These are phyloP conservation scores for Dissophora ornata DNA, from an alignment of 192 early-diverging fungal genomes.

Conservation along the genomic window DNA sequence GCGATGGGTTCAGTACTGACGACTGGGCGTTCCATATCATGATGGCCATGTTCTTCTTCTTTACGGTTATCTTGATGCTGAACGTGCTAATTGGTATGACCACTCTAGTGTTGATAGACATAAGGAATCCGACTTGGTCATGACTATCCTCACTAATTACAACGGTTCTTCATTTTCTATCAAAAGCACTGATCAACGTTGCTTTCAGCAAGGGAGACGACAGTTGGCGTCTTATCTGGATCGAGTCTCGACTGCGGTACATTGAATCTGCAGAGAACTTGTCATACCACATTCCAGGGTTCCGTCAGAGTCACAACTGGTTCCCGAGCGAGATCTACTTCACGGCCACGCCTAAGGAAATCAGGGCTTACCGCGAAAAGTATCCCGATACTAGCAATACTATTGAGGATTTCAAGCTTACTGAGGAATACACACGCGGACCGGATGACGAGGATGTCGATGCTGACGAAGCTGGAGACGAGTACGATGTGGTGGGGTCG, in stretches of 20 bases:
- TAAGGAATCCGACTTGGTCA: no score
- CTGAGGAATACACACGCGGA: neutral
- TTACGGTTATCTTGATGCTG: slow-evolving; percentile 31
- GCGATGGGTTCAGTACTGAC: neutral
- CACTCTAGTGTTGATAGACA: neutral
- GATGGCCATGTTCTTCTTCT: slow-evolving; percentile 30
- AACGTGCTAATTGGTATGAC: slow-evolving; percentile 32
- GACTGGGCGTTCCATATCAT: slow-evolving; percentile 34
- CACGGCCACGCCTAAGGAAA: slow-evolving; percentile 4
- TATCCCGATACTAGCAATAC: no score
- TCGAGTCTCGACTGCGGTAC: slow-evolving; percentile 11
- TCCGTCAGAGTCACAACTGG: slow-evolving; percentile 4
- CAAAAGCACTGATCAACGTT: slow-evolving; percentile 16
- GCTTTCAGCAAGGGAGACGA: slow-evolving; percentile 20
- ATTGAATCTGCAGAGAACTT: slow-evolving; percentile 29
- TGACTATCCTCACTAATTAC: neutral
- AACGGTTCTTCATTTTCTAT: neutral
- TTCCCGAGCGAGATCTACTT: slow-evolving; percentile 21
- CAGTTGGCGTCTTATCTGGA: slow-evolving; percentile 22
- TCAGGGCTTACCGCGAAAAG: slow-evolving; percentile 3
- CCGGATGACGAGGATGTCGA: no score
- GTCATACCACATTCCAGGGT: slow-evolving; percentile 12
- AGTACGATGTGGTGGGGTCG: no score
- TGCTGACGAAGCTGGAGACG: neutral
- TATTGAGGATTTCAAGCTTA: neutral